Base-by-base conservation (phyloP, 2,329 filamentous ascomycete species). In the Spiromastix sp. region DNA sequence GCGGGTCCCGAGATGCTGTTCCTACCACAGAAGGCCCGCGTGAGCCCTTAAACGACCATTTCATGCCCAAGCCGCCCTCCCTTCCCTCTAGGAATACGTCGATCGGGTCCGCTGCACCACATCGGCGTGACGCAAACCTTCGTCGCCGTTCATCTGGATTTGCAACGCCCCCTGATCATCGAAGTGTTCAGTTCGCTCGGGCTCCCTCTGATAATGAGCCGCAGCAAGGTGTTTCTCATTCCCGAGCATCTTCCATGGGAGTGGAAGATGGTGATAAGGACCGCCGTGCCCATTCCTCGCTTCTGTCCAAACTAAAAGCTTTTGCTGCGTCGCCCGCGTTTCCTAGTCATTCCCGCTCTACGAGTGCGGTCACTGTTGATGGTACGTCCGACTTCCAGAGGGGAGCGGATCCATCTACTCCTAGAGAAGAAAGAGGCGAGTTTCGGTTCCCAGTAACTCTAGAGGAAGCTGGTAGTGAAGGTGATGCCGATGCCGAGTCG, bases 271-370 rank as follows among this genome's bases (percentile, higher is more conserved):
- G 60, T n/a, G 81, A 83, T 24, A 79, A 77, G 56, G 72, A 72
- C 15, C 68, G 70, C 40, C 66, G 51, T 19, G 66, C 72, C 2
- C 35, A 58, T 37, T 72, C 73, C 15, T 79, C 80, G 16, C 70
- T 93, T 44, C 85, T 93, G 59, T 79, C 79, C 12, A 86, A 81
- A 55, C 59, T 93, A 43, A 85, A 82, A 53, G 79, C 83, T 3
- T 64, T 93, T 37, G 75, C 83, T 15, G 72, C 68, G 8, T 64
- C 69, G 1, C 67, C 68, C 15, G 49, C 61, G 7, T 60, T 70
- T 39, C 58, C 63, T 29, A 59, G 64, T 12, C 71, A 74, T 47
- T 58, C 62, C 3, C 60, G 71, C 21, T 67, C 63, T 22, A 50
- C 61, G 16, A 75, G 70, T 44, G 64, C 57, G 7, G 57, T 61